A percentile compares a stretch with the other conserved stretches of the same genome.
phyloP scores from a whole-genome alignment of 2,329 filamentous ascomycete species.

The Trichophaea hybrida region DNA sequence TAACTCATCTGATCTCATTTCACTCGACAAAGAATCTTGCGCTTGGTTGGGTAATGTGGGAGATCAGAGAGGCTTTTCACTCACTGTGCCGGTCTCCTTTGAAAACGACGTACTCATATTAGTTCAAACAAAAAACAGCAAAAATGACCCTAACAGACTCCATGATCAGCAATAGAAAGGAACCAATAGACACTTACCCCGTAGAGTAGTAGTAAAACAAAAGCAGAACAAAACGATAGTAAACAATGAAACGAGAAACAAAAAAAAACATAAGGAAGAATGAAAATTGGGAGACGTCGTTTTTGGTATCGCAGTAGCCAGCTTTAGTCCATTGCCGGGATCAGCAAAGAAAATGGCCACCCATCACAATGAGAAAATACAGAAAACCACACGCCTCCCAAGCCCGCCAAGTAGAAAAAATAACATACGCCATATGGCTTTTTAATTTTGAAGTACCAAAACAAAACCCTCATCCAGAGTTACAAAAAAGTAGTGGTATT shows the following conservation, averaged over 20 bases:
- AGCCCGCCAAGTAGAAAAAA: neutral
- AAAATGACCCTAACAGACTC: neutral
- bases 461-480: neutral
- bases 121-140: neutral
- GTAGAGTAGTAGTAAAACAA: neutral
- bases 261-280: constrained; percentile 5
- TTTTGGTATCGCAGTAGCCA: too few relatives aligned
- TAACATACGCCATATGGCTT: neutral
- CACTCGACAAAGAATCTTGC: too few relatives aligned
- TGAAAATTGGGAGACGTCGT: neutral
- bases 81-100: neutral
- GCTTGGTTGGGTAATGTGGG: too few relatives aligned
- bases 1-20: too few relatives aligned
- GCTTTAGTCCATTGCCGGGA: neutral
- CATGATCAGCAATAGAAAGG: neutral
- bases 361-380: neutral
- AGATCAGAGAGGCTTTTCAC: too few relatives aligned
- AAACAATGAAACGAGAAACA: neutral
- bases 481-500: too few relatives aligned
- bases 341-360: constrained; percentile 4
- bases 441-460: too few relatives aligned
- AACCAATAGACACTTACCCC: neutral
- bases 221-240: neutral
- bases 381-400: neutral
- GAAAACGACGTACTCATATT: neutral